A percentile compares a stretch with the other conserved stretches of the same genome.
Conservation (phyloP, 371 early-diverging fungal species). For the Syncephalastrum racemosum region DNA sequence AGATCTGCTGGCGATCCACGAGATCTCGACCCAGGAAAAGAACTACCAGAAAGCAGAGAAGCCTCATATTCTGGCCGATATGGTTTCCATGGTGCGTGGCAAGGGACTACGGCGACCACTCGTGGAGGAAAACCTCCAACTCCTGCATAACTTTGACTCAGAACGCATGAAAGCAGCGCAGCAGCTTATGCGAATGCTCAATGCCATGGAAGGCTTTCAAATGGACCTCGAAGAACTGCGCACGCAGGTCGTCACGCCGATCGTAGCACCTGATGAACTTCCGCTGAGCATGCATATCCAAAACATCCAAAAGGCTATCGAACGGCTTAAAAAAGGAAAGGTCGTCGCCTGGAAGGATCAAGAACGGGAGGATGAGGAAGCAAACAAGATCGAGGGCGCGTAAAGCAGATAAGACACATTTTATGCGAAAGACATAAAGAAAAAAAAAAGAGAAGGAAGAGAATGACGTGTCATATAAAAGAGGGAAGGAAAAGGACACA, state of each 20-base stretch:
- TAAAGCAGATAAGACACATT: no score
- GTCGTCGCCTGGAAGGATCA: slow-evolving; percentile 30
- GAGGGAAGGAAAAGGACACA: no score
- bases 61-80: slow-evolving; percentile 32
- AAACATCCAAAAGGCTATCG: slow-evolving; percentile 46
- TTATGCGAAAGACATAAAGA: no score
- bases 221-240: slow-evolving; percentile 52
- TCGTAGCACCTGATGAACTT: slow-evolving; percentile 35
- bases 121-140: slow-evolving; percentile 38
- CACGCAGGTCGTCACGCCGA: slow-evolving; percentile 40
- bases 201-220: slow-evolving; percentile 47
- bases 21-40: slow-evolving; percentile 41
- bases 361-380: no score
- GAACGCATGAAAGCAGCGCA: slow-evolving; percentile 35
- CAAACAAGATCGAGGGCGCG: no score
- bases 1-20: slow-evolving; percentile 41
- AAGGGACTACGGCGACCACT: slow-evolving; percentile 29
- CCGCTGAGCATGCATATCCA: slow-evolving; percentile 51
- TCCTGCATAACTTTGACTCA: slow-evolving; percentile 34
- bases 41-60: slow-evolving; percentile 32
- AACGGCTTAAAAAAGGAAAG: slow-evolving; percentile 40
- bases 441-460: no score
- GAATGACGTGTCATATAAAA: no score
- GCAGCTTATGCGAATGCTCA: slow-evolving; percentile 34
- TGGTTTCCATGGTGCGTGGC: slow-evolving; percentile 34